These are phyloP conservation scores for Corylus americana DNA, from an alignment of 306 rosid genomes.

Conservation along the genomic window DNA sequence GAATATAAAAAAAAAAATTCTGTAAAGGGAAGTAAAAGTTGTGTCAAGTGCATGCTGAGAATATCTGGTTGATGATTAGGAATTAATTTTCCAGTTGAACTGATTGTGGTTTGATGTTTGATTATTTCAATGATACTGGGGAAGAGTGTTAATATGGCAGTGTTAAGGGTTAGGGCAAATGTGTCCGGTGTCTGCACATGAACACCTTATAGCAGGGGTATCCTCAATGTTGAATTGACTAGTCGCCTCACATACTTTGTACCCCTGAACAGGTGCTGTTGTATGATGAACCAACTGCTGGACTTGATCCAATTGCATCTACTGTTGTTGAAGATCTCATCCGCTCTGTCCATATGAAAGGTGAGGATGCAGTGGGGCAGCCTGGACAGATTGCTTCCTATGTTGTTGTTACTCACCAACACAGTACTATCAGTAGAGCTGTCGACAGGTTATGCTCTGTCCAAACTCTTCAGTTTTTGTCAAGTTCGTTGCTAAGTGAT, in stretches of 20 bases:
- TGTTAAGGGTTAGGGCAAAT: neutral
- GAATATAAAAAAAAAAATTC: neutral
- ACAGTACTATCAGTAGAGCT: conserved; percentile 93
- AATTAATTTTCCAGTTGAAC: neutral
- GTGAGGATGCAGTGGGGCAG: conserved; percentile 59
- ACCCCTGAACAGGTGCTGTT: conserved; percentile 66
- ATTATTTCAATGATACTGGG: neutral
- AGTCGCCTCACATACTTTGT: conserved; percentile 19
- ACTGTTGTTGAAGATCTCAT: conserved; percentile 98
- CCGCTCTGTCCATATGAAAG: conserved; percentile 89
- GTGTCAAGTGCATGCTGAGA: neutral
- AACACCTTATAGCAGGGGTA: neutral
- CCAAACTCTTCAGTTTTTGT: neutral
- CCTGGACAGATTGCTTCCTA: conserved; percentile 89
- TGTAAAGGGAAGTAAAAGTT: neutral
- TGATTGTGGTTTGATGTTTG: neutral
- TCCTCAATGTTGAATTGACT: conserved; percentile 3
- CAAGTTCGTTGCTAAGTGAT: neutral
- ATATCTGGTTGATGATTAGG: neutral
- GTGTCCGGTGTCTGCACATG: neutral
- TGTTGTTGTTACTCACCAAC: conserved; percentile 97
- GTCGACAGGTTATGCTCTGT: conserved; percentile 71
- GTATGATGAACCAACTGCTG: conserved; percentile 98
- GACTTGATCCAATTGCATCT: conserved; percentile 99
- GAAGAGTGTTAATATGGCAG: neutral